Conservation (phyloP, 2,329 filamentous ascomycete species). For the Shiraia bambusicola region DNA sequence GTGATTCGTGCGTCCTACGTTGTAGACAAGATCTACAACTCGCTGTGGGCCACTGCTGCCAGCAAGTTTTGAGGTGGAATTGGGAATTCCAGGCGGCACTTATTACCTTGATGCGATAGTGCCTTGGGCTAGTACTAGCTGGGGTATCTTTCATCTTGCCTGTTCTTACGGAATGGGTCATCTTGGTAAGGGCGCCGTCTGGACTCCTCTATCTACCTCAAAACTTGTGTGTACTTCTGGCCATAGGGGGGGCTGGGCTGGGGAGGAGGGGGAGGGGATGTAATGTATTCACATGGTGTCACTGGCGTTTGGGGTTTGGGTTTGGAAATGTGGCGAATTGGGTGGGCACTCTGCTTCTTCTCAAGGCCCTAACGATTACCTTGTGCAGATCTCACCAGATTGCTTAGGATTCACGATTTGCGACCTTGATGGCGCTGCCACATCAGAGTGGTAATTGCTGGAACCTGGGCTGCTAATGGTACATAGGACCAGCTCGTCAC, state of each 20-base stretch:
- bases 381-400: conserved; percentile 22
- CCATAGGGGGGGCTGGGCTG: no score
- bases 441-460: conserved; percentile 3
- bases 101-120: conserved; percentile 3
- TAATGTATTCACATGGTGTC: conserved; percentile 7
- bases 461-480: conserved; percentile 26
- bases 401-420: conserved; percentile 11
- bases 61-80: conserved; percentile 24
- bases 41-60: conserved; percentile 60
- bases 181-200: neutral
- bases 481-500: conserved; percentile 23
- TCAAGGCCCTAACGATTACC: conserved; percentile 18
- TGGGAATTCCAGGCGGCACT: conserved; percentile 15
- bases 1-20: conserved; percentile 94
- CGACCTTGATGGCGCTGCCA: conserved; percentile 7
- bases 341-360: conserved; percentile 7
- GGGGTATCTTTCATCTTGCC: conserved; percentile 3
- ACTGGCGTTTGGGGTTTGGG: conserved; percentile 7
- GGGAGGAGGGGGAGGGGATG: no score
- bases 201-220: neutral
- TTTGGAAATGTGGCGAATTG: neutral
- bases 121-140: conserved; percentile 5
- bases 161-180: neutral
- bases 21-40: conserved; percentile 98
- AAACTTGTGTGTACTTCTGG: conserved; percentile 1